Base-by-base conservation (phyloP, 495 filamentous ascomycete genomes). In the Cladorrhinum samala region DNA sequence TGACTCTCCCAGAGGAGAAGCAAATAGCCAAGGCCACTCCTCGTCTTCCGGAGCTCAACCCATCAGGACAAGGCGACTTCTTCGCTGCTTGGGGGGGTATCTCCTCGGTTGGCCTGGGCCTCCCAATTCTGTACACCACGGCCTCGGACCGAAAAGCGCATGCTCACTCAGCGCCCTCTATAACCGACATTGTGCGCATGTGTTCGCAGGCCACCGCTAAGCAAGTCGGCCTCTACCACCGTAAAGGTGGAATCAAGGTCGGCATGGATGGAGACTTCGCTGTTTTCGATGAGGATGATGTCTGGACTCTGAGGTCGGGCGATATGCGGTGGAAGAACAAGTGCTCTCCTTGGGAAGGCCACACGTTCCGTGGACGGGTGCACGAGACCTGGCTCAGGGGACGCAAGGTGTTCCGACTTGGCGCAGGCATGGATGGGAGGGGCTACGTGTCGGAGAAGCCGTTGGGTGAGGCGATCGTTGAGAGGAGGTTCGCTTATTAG, bases 21-120 rank as follows among this genome's bases (percentile, higher is more conserved):
- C 27, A 39, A 16, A 38, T 47, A 25, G 57, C 43, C 23, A 50
- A 48, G 47, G 46, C 39, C 25, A 21, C 24, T 20, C 20, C 36
- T 14, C 47, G 23, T 9, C 24, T 21, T n/a, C 36, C 44, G 8
- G 37, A 6, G 37, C 23, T 17, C 37, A 39, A 14, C 16, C 8
- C n/a, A 16, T 30, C 27, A 19, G 58, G 49, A 4, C 49, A 67
- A 71, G 89, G 92, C 39, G 86, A 97, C 70, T 98, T 98, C 79
- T 91, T 96, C 69, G 81, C 87, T 17, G 90, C 91, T 1, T 98
- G 93, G 93, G 93, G 93, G 40, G 93, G 93, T 41, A 93, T 98
- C 65, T 92, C 87, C 14, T 91, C 87, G 19, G 93, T 98, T 46
- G 93, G 93, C 1, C 77, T 98, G 14, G 93, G 93, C 1, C 78